phyloP scores from a whole-genome alignment of 169 alveolate genomes.

The Theileria sp. region DNA sequence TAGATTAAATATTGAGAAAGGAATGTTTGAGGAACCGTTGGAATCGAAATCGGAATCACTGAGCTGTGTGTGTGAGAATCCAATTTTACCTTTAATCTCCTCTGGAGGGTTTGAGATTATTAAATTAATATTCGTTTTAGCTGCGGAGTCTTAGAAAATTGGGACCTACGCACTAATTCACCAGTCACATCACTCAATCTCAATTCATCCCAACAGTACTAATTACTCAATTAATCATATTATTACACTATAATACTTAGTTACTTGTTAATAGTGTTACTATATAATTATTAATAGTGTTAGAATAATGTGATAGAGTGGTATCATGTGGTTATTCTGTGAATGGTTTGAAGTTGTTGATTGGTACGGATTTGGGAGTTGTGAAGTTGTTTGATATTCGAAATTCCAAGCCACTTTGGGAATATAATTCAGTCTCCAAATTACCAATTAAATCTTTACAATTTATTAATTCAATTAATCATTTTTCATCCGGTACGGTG shows the following conservation, averaged over 20 bases:
- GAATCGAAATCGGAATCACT: slow-evolving; percentile 37
- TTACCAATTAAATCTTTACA: slow-evolving; percentile 65
- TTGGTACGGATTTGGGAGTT: slow-evolving; percentile 66
- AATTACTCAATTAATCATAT: background rate
- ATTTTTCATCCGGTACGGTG: slow-evolving; percentile 21
- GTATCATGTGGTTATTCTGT: slow-evolving; percentile 57
- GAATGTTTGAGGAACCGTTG: slow-evolving; percentile 58
- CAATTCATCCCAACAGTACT: too few relatives aligned
- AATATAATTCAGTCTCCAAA: slow-evolving; percentile 63
- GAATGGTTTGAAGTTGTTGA: slow-evolving; percentile 71
- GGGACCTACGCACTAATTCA: slow-evolving; percentile 56
- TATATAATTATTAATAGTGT: background rate
- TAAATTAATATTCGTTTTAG: background rate
- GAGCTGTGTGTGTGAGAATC: slow-evolving; percentile 61
- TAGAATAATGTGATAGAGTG: slow-evolving; percentile 31
- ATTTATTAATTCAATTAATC: slow-evolving; percentile 63
- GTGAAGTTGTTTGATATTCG: slow-evolving; percentile 70
- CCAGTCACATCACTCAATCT: slow-evolving; percentile 44
- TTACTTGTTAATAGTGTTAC: background rate
- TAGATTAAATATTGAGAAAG: slow-evolving; percentile 50
- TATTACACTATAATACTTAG: too few relatives aligned
- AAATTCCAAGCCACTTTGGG: slow-evolving; percentile 69
- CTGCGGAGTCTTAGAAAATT: slow-evolving; percentile 49
- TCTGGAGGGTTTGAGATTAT: slow-evolving; percentile 54
- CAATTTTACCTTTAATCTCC: slow-evolving; percentile 51